Evolutionary conservation across 495 filamentous ascomycete species (phyloP).

Genomic region (Penicillium desertorum): DNA sequence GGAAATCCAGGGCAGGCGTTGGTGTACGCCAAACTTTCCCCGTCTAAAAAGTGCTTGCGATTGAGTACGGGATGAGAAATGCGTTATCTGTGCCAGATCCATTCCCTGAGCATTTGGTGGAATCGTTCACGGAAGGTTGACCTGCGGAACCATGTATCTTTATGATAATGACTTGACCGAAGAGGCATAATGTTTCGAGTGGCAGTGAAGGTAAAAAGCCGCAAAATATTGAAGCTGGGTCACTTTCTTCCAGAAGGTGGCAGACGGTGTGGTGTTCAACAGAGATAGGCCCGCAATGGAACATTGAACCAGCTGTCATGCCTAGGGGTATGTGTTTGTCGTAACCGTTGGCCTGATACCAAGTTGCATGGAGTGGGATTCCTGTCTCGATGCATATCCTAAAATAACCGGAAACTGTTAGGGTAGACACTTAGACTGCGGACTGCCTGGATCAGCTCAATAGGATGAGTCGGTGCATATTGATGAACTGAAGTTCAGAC

Average conservation of each 20-base stretch:
- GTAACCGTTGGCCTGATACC: not conserved
- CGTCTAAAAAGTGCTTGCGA: too few species aligned
- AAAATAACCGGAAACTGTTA: not conserved
- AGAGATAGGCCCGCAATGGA: too few species aligned
- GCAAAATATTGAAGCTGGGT: not conserved
- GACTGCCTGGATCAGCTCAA: not conserved
- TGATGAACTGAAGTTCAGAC: not conserved
- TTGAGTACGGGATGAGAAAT: not conserved
- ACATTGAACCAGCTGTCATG: too few species aligned
- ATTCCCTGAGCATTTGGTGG: not conserved
- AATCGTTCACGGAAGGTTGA: not conserved
- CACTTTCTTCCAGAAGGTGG: not conserved
- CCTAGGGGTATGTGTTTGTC: not conserved
- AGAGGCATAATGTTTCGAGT: not conserved
- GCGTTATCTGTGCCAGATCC: not conserved
- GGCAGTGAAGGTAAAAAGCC: not conserved
- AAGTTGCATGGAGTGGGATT: not conserved
- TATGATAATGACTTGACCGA: not conserved
- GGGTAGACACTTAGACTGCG: not conserved
- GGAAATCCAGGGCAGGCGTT: too few species aligned
- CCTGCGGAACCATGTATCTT: not conserved
- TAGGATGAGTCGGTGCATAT: not conserved
- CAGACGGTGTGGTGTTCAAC: not conserved
- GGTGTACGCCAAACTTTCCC: too few species aligned
- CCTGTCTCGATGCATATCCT: not conserved